Evolutionary conservation across 2,329 filamentous ascomycete species (phyloP).

Genomic region (Aspergillus cejpii): DNA sequence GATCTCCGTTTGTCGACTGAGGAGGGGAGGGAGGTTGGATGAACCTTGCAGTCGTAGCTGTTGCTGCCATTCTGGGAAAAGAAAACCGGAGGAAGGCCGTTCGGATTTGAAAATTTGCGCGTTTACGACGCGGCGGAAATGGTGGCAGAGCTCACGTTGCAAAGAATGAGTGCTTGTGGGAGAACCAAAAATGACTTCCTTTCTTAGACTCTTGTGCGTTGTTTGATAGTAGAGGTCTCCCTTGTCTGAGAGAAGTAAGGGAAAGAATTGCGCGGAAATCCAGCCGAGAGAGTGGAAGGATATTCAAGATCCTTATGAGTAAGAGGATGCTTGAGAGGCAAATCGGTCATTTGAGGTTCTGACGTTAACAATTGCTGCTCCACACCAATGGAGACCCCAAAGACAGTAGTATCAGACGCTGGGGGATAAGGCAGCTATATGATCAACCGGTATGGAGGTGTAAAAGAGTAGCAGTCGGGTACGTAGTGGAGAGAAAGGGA

Average conservation of each 20-base stretch:
- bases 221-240: background rate
- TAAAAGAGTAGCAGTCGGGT: background rate
- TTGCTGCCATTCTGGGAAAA: slow-evolving; percentile 4
- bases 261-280: background rate
- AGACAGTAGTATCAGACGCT: background rate
- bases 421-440: background rate
- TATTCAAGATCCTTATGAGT: background rate
- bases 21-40: slow-evolving; percentile 28
- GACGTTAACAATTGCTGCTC: background rate
- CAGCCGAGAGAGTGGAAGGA: background rate
- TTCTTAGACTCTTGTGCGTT: background rate
- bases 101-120: background rate
- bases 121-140: background rate
- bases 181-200: background rate
- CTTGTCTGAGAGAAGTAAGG: background rate
- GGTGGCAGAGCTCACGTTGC: background rate
- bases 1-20: slow-evolving; percentile 23
- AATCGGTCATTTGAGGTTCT: background rate
- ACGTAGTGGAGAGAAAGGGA: slow-evolving; percentile 4
- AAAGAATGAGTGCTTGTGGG: background rate
- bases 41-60: slow-evolving; percentile 9
- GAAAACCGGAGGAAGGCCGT: background rate
- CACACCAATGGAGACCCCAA: background rate
- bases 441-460: background rate
- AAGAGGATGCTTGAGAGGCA: background rate